These are phyloP conservation scores for Ceratocystis albifundus DNA, from an alignment of 2,329 filamentous ascomycete species.

Conservation along the genomic window DNA sequence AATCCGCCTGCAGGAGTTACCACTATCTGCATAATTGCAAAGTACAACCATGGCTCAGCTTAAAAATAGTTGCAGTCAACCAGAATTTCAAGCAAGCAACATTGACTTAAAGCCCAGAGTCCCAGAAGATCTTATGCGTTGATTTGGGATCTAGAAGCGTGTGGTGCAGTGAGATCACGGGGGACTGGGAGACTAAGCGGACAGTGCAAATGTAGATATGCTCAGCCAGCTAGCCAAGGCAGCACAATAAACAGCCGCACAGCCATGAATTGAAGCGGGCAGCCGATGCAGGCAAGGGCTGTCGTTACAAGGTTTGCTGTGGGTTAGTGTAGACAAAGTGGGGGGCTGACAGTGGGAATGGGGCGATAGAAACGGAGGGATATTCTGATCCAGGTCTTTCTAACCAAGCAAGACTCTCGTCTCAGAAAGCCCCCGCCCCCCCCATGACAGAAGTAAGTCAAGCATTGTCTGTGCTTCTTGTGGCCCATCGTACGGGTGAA, in stretches of 20 bases:
- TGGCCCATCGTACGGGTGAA: not conserved
- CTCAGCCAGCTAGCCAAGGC: not conserved
- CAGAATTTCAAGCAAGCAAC: too few species aligned
- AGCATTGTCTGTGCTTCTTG: slow-evolving; percentile 7
- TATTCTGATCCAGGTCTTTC: not conserved
- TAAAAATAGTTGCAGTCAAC: too few species aligned
- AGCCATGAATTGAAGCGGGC: not conserved
- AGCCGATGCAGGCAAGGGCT: not conserved
- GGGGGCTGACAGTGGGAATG: not conserved
- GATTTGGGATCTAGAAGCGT: too few species aligned
- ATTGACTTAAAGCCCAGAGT: too few species aligned
- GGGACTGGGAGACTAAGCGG: too few species aligned
- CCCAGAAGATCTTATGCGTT: too few species aligned
- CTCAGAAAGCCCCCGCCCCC: not conserved
- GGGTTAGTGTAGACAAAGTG: not conserved
- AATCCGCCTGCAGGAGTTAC: too few species aligned
- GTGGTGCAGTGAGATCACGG: too few species aligned
- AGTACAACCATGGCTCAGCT: too few species aligned
- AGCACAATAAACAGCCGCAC: not conserved
- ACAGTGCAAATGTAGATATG: not conserved
- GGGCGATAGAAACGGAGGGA: not conserved
- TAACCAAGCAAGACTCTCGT: not conserved
- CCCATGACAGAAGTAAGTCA: not conserved
- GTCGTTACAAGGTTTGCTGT: not conserved
- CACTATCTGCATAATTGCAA: too few species aligned